Evolutionary conservation across 2,329 filamentous ascomycete genomes (phyloP).

Genomic region (Apiospora phragmitis): DNA sequence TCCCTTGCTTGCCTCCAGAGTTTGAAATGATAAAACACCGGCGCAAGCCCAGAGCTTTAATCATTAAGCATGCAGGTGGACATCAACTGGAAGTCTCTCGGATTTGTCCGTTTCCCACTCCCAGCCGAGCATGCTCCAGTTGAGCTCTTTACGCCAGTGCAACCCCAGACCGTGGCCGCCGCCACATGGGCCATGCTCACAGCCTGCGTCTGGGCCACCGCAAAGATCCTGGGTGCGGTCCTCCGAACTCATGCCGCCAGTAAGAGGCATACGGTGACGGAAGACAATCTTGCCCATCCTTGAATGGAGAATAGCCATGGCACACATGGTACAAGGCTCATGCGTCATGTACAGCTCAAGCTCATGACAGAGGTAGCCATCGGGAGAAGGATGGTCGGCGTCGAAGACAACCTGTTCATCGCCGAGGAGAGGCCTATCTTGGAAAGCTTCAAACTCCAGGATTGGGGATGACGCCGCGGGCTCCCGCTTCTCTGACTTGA

Average conservation of each 20-base stretch:
- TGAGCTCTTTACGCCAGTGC: slow-evolving; percentile 75
- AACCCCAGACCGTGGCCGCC: slow-evolving; percentile 64
- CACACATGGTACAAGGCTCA: slow-evolving; percentile 95
- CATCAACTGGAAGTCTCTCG: slow-evolving; percentile 42
- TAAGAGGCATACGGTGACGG: slow-evolving; percentile 73
- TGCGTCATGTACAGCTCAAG: slow-evolving; percentile 93
- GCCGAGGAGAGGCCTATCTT: slow-evolving; percentile 67
- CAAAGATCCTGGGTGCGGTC: slow-evolving; percentile 52
- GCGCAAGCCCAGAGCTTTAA: background rate
- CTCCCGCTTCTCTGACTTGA: slow-evolving; percentile 53
- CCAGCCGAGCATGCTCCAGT: slow-evolving; percentile 84
- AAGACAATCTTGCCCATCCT: slow-evolving; percentile 87
- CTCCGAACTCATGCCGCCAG: slow-evolving; percentile 82
- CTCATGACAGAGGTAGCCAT: slow-evolving; percentile 91
- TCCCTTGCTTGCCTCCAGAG: slow-evolving; percentile 40
- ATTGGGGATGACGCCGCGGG: slow-evolving; percentile 37
- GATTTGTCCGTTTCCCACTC: slow-evolving; percentile 61
- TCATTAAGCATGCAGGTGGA: slow-evolving; percentile 48
- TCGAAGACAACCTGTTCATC: slow-evolving; percentile 65
- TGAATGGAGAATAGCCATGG: slow-evolving; percentile 94
- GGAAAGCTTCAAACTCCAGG: slow-evolving; percentile 63
- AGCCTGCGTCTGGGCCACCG: slow-evolving; percentile 19
- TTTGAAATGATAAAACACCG: slow-evolving; percentile 1
- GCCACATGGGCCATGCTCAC: slow-evolving; percentile 37
- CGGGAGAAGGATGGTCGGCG: slow-evolving; percentile 64